Evolutionary conservation across 2,329 filamentous ascomycete species (phyloP).

Genomic region (Apiospora hydei): DNA sequence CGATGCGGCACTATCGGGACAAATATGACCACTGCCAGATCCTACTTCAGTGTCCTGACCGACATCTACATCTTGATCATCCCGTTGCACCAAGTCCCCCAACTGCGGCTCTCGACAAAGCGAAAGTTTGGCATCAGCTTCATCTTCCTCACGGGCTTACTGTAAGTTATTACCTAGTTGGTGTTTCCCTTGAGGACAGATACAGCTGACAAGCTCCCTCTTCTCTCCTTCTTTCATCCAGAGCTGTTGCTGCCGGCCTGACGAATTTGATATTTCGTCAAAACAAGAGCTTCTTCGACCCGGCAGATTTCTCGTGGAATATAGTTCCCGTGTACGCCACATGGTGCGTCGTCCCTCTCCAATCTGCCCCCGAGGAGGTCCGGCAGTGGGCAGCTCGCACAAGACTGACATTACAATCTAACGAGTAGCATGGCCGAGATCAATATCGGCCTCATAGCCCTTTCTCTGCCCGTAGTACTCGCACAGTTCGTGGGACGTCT

Average conservation of each 20-base stretch:
- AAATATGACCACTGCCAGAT: not conserved
- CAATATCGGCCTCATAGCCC: constrained; percentile 30
- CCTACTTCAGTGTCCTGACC: not conserved
- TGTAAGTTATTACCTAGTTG: not conserved
- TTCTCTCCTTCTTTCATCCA: not conserved
- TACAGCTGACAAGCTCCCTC: not conserved
- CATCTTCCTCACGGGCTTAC: not conserved
- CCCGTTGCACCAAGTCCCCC: not conserved
- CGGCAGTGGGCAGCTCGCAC: not conserved
- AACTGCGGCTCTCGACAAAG: not conserved
- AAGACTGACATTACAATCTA: not conserved
- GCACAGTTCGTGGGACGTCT: constrained; percentile 29
- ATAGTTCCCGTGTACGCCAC: not conserved
- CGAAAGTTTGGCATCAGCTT: not conserved
- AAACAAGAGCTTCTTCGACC: not conserved
- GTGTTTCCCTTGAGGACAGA: not conserved
- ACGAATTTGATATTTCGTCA: not conserved
- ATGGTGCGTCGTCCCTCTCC: not conserved
- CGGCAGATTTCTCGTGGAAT: not conserved
- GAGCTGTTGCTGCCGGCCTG: not conserved
- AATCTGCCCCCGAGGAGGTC: not conserved
- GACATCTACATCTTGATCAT: not conserved
- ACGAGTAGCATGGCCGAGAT: constrained; percentile 28
- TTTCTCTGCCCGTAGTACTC: constrained; percentile 29
- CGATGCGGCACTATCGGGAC: not conserved